Evolutionary conservation across 768 basidiomycete genomes (phyloP).

Genomic region (Trametes punicea): DNA sequence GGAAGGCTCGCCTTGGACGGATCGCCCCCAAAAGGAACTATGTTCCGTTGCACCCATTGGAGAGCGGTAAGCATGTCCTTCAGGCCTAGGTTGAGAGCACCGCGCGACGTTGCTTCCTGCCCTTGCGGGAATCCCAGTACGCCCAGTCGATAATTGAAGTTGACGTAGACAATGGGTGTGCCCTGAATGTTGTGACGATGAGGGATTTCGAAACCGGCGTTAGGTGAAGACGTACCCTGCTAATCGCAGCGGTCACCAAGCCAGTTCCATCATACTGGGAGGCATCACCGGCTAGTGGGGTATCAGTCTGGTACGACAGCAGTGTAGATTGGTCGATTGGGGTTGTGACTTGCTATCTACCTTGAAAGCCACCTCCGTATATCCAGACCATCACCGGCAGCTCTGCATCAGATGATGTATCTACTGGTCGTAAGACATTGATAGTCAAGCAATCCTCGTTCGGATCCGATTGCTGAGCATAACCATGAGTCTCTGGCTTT

Average conservation of each 20-base stretch:
- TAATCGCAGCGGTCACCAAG: not conserved
- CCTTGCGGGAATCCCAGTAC: constrained; percentile 48
- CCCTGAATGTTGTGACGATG: not conserved
- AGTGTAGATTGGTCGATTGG: too few relatives aligned
- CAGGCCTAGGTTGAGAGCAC: constrained; percentile 56
- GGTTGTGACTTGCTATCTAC: not conserved
- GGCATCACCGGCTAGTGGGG: not conserved
- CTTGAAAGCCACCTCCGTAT: constrained; percentile 39
- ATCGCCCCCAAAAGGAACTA: constrained; percentile 61
- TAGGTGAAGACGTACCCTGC: not conserved
- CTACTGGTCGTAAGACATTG: constrained; percentile 44
- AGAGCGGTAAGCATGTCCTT: constrained; percentile 76
- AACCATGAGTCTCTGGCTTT: not conserved
- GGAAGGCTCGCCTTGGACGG: constrained; percentile 34
- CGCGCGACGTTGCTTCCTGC: constrained; percentile 36
- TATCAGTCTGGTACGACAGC: too few relatives aligned
- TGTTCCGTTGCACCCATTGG: constrained; percentile 64
- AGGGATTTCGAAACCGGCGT: not conserved
- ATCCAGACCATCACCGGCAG: constrained; percentile 46
- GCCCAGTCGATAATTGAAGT: constrained; percentile 49
- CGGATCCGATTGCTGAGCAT: not conserved
- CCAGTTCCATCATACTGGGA: constrained; percentile 4
- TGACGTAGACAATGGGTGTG: constrained; percentile 41
- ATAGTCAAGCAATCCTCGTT: constrained; percentile 48
- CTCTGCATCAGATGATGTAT: constrained; percentile 21